These are phyloP conservation scores for Aureobasidium pullulans DNA, from an alignment of 2,329 filamentous ascomycete genomes.

Conservation along the genomic window DNA sequence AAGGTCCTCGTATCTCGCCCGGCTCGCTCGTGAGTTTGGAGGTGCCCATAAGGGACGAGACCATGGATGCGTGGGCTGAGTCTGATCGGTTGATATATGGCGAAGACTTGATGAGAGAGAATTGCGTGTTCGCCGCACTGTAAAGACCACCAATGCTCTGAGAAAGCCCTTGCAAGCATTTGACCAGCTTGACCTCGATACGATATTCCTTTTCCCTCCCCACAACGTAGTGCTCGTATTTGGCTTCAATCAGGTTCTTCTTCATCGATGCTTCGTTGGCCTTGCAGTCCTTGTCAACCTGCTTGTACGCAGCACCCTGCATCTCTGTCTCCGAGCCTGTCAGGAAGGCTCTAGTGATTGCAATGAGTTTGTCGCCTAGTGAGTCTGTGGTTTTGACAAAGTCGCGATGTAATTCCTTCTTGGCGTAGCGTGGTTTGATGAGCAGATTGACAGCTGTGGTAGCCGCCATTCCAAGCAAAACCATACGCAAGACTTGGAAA, in stretches of 20 bases:
- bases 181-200: slow-evolving; percentile 70
- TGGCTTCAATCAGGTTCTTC: slow-evolving; percentile 74
- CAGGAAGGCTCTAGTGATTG: slow-evolving; percentile 76
- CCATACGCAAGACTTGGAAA: slow-evolving; percentile 72
- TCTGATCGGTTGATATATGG: slow-evolving; percentile 14
- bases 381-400: slow-evolving; percentile 67
- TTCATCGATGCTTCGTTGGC: slow-evolving; percentile 62
- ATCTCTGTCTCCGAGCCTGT: slow-evolving; percentile 75
- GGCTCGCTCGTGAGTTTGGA: slow-evolving; percentile 6
- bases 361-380: slow-evolving; percentile 71
- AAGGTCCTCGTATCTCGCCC: background rate
- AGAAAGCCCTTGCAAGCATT: slow-evolving; percentile 75
- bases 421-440: slow-evolving; percentile 71
- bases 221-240: slow-evolving; percentile 77
- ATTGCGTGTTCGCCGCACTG: slow-evolving; percentile 84
- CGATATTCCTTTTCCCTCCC: slow-evolving; percentile 73
- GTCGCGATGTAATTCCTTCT: slow-evolving; percentile 63
- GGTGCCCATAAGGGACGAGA: slow-evolving; percentile 8
- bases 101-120: slow-evolving; percentile 67
- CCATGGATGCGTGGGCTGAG: slow-evolving; percentile 1
- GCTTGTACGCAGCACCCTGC: slow-evolving; percentile 57
- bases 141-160: slow-evolving; percentile 86
- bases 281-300: slow-evolving; percentile 52
- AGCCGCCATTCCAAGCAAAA: slow-evolving; percentile 66
- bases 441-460: slow-evolving; percentile 69